phyloP scores from a whole-genome alignment of 345 rosid species.

The Stellera chamaejasme region DNA sequence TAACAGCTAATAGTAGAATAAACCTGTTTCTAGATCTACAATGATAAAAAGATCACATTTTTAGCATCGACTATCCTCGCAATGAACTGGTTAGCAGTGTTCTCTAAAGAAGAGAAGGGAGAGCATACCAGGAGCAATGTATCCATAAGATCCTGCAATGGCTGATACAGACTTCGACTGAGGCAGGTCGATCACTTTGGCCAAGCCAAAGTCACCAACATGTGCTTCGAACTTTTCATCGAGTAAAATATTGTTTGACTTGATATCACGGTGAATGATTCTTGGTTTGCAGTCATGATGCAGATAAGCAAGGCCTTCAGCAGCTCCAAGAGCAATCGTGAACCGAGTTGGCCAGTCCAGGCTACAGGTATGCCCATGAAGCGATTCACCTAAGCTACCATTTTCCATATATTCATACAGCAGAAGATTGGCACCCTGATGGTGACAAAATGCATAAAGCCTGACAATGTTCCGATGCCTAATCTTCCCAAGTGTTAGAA shows the following conservation, averaged over 20 bases:
- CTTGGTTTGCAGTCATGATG: conserved; percentile 95
- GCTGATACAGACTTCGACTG: conserved; percentile 94
- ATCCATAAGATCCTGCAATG: conserved; percentile 96
- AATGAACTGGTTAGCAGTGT: too few relatives aligned
- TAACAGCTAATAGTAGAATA: not conserved
- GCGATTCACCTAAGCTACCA: conserved; percentile 88
- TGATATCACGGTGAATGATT: conserved; percentile 92
- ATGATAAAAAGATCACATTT: too few relatives aligned
- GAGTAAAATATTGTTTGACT: conserved; percentile 84
- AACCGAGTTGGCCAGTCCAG: conserved; percentile 85
- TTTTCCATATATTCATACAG: conserved; percentile 78
- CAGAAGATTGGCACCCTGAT: conserved; percentile 78
- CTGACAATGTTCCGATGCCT: conserved; percentile 92
- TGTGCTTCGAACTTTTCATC: conserved; percentile 90
- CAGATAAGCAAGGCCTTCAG: conserved; percentile 90
- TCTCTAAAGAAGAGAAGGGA: not conserved
- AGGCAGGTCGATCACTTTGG: conserved; percentile 94
- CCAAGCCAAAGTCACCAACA: conserved; percentile 97
- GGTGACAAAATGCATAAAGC: conserved; percentile 85
- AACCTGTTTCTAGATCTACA: too few relatives aligned
- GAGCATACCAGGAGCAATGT: conserved; percentile 90
- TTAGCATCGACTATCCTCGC: too few relatives aligned
- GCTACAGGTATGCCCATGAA: conserved; percentile 51
- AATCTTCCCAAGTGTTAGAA: conserved; percentile 80
- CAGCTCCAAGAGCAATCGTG: conserved; percentile 84